Conservation (phyloP, 768 basidiomycete species). For the Ramaria rubella region DNA sequence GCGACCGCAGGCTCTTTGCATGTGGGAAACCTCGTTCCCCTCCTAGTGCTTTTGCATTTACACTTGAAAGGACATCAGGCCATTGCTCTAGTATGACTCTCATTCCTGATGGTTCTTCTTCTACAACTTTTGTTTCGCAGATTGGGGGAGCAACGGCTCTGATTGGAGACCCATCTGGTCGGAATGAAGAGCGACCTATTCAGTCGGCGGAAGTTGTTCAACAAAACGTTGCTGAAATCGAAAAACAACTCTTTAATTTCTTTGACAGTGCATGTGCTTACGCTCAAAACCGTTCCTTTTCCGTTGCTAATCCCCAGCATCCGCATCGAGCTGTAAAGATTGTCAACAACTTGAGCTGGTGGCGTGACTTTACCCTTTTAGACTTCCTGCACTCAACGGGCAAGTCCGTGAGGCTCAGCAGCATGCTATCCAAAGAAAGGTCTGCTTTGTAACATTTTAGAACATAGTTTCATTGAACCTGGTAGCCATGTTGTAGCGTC, state of each 20-base stretch:
- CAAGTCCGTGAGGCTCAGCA: constrained; percentile 71
- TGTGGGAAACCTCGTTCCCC: constrained; percentile 87
- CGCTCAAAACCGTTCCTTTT: constrained; percentile 34
- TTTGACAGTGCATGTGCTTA: constrained; percentile 62
- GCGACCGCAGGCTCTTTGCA: constrained; percentile 88
- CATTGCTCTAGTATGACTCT: constrained; percentile 71
- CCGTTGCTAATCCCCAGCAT: neutral
- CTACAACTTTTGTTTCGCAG: constrained; percentile 32
- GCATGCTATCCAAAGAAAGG: constrained; percentile 91
- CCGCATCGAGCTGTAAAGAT: constrained; percentile 30
- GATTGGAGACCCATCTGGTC: constrained; percentile 95
- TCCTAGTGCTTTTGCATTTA: constrained; percentile 85
- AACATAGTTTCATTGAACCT: neutral
- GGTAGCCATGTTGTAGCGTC: constrained; percentile 46
- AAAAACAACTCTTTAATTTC: constrained; percentile 60
- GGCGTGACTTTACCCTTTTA: constrained; percentile 61
- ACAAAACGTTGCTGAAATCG: constrained; percentile 59
- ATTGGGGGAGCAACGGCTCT: constrained; percentile 94
- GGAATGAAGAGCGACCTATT: constrained; percentile 70
- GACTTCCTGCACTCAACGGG: constrained; percentile 83
- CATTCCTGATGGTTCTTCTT: neutral
- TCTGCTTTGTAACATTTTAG: constrained; percentile 25
- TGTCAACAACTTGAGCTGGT: constrained; percentile 74
- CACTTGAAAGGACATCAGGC: constrained; percentile 74
- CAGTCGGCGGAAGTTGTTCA: constrained; percentile 55